Evolutionary conservation across 371 early-diverging fungal species (phyloP), one percentile per base, ranked within the genome.

Genomic region (Apophysomyces elegans): DNA sequence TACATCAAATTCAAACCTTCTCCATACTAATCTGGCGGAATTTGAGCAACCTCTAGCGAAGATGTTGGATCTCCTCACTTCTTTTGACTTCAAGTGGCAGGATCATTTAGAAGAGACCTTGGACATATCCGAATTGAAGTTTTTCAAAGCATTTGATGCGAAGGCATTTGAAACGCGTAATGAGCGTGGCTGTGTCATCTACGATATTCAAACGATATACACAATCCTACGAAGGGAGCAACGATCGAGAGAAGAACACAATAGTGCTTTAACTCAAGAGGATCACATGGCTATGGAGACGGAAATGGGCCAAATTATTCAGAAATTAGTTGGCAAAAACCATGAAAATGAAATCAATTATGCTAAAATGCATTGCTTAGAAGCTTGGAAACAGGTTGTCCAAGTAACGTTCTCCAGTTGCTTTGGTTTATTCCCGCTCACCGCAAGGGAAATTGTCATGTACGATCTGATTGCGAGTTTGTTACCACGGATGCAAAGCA

Each of bases 341-440:
- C 83, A 84, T 54, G 74, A 74, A 37, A 79, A 84, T n/a, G 84
- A 85, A 70, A 77, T 88, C 66, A 78, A 70, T 56, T 76, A 73
- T 62, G 88, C 88, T 3, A 79, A 86, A 56, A 68, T 76, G 61
- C 81, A 87, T 64, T 78, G 85, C 64, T 50, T 88, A 64, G 72
- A 84, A 67, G 86, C 91, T 1, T 95, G 94, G 94, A 81, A 86
- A 61, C 86, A 91, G 58, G 66, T 93, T 37, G 78, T 90, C 5
- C 88, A 89, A 61, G 80, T 90, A n/a, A 80, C 89, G 0, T 66
- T 90, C 4, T 80, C 85, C 18, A 84, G 69, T 72, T 63, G 90
- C 80, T 65, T 93, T 63, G 84, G 87, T 37, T 66, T 81, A 0
- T 69, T 91, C 36, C 79, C 84, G 9, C 71, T 82, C 8, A 90